Percentiles rank a stretch among this genome's conserved stretches.
These are phyloP conservation scores for Leptographium flavum DNA, from an alignment of 2,329 filamentous ascomycete genomes.

Conservation along the genomic window DNA sequence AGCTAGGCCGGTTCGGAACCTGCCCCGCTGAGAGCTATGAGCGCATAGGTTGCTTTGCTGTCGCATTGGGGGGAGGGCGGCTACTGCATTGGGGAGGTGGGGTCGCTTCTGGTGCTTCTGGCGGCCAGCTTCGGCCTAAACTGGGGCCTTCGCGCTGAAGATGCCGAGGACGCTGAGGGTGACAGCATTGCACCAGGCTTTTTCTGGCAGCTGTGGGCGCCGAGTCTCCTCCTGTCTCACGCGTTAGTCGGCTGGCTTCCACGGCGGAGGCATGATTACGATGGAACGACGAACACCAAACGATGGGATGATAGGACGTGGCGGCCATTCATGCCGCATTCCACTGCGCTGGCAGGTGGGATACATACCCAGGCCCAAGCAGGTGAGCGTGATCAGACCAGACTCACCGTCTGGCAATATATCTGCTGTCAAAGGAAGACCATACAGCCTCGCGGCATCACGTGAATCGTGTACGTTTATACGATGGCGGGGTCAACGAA, in stretches of 20 bases:
- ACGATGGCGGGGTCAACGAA: not conserved
- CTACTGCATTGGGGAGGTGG: slow-evolving; percentile 1
- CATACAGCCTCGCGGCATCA: not conserved
- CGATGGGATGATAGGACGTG: too few species aligned
- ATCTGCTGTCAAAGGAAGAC: not conserved
- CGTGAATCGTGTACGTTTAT: not conserved
- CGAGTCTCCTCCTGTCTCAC: too few species aligned
- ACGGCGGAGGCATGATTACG: too few species aligned
- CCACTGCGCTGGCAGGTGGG: too few species aligned
- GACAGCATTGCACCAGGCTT: not conserved
- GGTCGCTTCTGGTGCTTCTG: not conserved
- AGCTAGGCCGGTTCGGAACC: not conserved
- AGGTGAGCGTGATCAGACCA: too few species aligned
- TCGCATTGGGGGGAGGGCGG: too few species aligned
- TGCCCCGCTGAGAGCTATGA: not conserved
- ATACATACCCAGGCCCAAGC: too few species aligned
- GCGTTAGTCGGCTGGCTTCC: not conserved
- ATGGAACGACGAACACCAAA: too few species aligned
- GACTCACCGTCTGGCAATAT: too few species aligned
- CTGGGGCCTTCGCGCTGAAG: not conserved
- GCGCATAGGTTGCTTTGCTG: too few species aligned
- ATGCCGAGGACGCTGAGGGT: not conserved
- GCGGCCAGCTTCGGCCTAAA: slow-evolving; percentile 2
- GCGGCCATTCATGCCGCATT: too few species aligned
- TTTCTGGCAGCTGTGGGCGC: not conserved